Percentiles rank a stretch among this genome's conserved stretches.
phyloP scores from a whole-genome alignment of 2,329 filamentous ascomycete genomes.

The Lasiodiplodia gonubiensis region DNA sequence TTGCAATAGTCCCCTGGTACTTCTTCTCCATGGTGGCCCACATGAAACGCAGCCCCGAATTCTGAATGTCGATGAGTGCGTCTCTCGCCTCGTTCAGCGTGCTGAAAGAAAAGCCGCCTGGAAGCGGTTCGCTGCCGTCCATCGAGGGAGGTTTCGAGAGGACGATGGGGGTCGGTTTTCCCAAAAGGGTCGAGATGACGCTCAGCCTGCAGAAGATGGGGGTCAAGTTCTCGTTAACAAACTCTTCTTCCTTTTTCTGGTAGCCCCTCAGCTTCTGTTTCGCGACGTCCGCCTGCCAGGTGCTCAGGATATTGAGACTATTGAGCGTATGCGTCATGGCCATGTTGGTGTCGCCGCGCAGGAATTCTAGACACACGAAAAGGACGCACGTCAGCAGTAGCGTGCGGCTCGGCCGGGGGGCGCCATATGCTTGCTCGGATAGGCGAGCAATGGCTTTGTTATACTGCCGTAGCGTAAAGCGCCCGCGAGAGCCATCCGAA shows the following conservation, averaged over 20 bases:
- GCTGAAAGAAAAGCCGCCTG: neutral
- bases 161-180: neutral
- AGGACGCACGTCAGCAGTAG: conserved; percentile 51
- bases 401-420: conserved; percentile 42
- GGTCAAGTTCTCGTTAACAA: conserved; percentile 17
- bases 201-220: conserved; percentile 20
- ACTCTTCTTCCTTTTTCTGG: conserved; percentile 11
- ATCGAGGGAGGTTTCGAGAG: neutral
- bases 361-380: conserved; percentile 50
- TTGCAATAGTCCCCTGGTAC: conserved; percentile 18
- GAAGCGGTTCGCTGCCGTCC: neutral
- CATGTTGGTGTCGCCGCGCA: conserved; percentile 47
- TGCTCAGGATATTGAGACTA: conserved; percentile 48
- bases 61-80: conserved; percentile 22
- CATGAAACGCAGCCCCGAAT: conserved; percentile 22
- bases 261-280: conserved; percentile 2
- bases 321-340: conserved; percentile 52
- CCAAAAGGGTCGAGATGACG: conserved; percentile 7
- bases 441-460: conserved; percentile 46
- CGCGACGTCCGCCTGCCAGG: conserved; percentile 3
- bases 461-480: conserved; percentile 48
- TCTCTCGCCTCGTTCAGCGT: conserved; percentile 12
- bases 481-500: conserved; percentile 26
- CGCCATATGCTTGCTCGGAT: conserved; percentile 41
- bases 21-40: conserved; percentile 22